Evolutionary conservation across 805 yeast species (phyloP).

Genomic region (Starmerella geochares): DNA sequence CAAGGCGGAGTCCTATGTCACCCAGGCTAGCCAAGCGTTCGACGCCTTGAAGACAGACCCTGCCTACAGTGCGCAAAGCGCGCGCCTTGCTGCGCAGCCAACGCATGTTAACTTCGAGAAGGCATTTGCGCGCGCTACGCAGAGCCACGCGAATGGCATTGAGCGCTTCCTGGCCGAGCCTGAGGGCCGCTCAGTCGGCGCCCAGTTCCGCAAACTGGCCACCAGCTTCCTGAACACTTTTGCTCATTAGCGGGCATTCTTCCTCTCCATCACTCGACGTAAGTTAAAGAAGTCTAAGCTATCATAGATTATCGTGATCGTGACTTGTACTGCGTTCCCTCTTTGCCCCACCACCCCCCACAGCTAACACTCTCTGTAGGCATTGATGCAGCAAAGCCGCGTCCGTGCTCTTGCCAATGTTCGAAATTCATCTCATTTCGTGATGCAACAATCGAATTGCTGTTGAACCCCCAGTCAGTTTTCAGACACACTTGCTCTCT

Average conservation of each 20-base stretch:
- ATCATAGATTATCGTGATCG: too few relatives aligned
- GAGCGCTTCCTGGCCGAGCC: slow-evolving; percentile 15
- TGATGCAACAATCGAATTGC: too few relatives aligned
- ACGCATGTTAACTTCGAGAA: slow-evolving; percentile 15
- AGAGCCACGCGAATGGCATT: slow-evolving; percentile 12
- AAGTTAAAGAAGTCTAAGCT: too few relatives aligned
- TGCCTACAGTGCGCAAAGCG: slow-evolving; percentile 14
- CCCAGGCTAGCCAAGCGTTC: slow-evolving; percentile 13
- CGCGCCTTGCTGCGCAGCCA: slow-evolving; percentile 13
- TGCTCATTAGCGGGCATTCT: background rate
- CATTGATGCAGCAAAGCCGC: too few relatives aligned
- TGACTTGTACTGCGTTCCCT: background rate
- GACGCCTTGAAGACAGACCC: slow-evolving; percentile 18
- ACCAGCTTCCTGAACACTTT: slow-evolving; percentile 12
- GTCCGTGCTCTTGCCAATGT: too few relatives aligned
- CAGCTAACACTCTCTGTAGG: too few relatives aligned
- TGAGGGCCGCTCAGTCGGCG: slow-evolving; percentile 8
- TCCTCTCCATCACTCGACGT: too few relatives aligned
- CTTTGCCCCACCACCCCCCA: too few relatives aligned
- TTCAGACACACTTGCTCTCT: too few relatives aligned
- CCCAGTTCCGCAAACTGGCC: slow-evolving; percentile 8
- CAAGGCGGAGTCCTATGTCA: slow-evolving; percentile 11
- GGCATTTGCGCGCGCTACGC: slow-evolving; percentile 3
- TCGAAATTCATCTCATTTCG: too few relatives aligned
- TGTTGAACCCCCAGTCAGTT: too few relatives aligned